phyloP scores from a whole-genome alignment of 257 asterid genomes.

The Petrea volubilis region DNA sequence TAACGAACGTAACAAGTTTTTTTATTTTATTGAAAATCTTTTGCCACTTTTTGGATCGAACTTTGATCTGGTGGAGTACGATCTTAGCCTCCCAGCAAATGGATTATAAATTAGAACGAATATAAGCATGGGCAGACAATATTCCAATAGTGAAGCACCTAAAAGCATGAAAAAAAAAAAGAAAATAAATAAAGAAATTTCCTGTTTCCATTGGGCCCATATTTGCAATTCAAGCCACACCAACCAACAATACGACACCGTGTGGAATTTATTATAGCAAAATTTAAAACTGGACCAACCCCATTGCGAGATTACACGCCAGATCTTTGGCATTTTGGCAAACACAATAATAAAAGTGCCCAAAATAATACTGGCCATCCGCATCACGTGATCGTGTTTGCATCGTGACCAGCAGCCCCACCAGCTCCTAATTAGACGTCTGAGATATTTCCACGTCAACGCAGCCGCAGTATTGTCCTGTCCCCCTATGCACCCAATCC shows the following conservation, averaged over 20 bases:
- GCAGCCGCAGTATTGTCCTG: background rate
- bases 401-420: background rate
- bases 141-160: too few species aligned
- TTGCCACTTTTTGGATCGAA: too few species aligned
- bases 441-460: constrained; percentile 21
- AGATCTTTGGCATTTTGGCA: constrained; percentile 16
- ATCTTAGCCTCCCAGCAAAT: too few species aligned
- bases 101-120: too few species aligned
- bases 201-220: background rate
- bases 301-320: constrained; percentile 15
- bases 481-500: constrained; percentile 22
- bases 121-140: too few species aligned
- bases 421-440: constrained; percentile 12
- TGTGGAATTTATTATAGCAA: background rate
- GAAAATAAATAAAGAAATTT: too few species aligned
- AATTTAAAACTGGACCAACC: background rate
- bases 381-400: constrained; percentile 35
- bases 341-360: background rate
- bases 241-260: constrained; percentile 18
- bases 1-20: too few species aligned
- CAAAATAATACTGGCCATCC: constrained; percentile 15
- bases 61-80: too few species aligned
- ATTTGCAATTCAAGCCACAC: background rate
- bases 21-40: too few species aligned
- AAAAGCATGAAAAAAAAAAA: too few species aligned